A percentile compares a stretch with the other conserved stretches of the same genome.
Evolutionary conservation across 768 basidiomycete genomes (phyloP).

Genomic region (Suillus alpinus): DNA sequence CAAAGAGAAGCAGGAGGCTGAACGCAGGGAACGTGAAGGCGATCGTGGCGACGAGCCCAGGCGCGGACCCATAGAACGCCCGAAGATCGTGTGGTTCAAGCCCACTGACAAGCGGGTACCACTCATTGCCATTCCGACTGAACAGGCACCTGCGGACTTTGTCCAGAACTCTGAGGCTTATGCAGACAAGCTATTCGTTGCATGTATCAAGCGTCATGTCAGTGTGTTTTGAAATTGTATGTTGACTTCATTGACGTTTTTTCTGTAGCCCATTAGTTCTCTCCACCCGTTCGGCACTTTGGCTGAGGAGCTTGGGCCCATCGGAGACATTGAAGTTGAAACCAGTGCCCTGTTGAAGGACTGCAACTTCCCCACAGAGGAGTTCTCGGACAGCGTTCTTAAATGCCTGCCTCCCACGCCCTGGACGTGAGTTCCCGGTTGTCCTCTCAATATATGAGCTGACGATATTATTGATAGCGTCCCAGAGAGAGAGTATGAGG

Average conservation of each 20-base stretch:
- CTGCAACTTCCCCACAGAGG: slow-evolving; percentile 98
- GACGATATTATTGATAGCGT: slow-evolving; percentile 46
- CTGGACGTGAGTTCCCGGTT: slow-evolving; percentile 64
- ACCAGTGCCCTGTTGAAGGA: slow-evolving; percentile 97
- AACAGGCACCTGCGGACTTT: slow-evolving; percentile 96
- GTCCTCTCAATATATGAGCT: neutral
- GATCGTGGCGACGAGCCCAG: slow-evolving; percentile 84
- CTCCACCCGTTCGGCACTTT: slow-evolving; percentile 98
- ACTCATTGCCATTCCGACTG: slow-evolving; percentile 96
- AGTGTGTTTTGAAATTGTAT: slow-evolving; percentile 29
- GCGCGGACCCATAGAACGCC: slow-evolving; percentile 77
- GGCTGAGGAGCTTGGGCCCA: slow-evolving; percentile 96
- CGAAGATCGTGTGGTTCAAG: slow-evolving; percentile 99
- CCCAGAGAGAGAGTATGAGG: slow-evolving; percentile 84
- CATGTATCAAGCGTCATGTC: slow-evolving; percentile 97
- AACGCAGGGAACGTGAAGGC: slow-evolving; percentile 94
- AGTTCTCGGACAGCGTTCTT: slow-evolving; percentile 91
- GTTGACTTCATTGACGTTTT: slow-evolving; percentile 16
- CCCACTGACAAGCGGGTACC: slow-evolving; percentile 99
- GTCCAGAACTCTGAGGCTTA: slow-evolving; percentile 92
- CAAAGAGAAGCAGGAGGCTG: slow-evolving; percentile 98
- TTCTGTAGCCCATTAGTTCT: slow-evolving; percentile 79
- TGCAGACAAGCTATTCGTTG: slow-evolving; percentile 88
- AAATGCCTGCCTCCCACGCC: slow-evolving; percentile 96
- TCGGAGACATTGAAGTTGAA: slow-evolving; percentile 98